Percentiles rank a stretch among this genome's conserved stretches.
These are phyloP conservation scores for Tulasnella sp. DNA, from an alignment of 768 basidiomycete species.

Conservation along the genomic window DNA sequence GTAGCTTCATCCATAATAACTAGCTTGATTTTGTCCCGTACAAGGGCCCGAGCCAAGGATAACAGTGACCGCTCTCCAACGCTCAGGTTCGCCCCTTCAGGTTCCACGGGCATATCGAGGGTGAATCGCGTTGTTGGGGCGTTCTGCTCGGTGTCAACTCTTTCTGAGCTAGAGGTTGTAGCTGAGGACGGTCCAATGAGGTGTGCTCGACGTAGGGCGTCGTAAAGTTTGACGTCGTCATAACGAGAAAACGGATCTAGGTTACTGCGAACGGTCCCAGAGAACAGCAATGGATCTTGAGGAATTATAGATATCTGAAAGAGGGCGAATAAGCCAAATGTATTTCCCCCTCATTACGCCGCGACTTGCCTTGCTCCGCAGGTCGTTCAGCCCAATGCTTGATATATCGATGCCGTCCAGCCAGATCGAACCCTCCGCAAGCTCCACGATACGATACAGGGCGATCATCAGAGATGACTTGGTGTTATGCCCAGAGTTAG, in stretches of 20 bases:
- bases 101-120: conserved; percentile 37
- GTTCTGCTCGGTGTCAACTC: background rate
- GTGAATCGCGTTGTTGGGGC: conserved; percentile 29
- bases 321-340: too few relatives aligned
- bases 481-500: too few relatives aligned
- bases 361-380: conserved; percentile 23
- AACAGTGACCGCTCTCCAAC: conserved; percentile 31
- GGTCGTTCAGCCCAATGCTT: conserved; percentile 34
- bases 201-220: conserved; percentile 36
- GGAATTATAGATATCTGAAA: conserved; percentile 29
- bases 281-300: conserved; percentile 31
- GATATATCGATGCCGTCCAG: conserved; percentile 39
- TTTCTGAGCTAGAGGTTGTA: background rate
- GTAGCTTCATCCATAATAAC: conserved; percentile 27
- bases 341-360: background rate
- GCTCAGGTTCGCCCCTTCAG: conserved; percentile 36
- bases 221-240: conserved; percentile 34
- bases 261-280: conserved; percentile 26
- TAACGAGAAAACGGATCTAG: conserved; percentile 35
- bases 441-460: conserved; percentile 36
- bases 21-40: conserved; percentile 33
- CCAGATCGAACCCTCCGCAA: conserved; percentile 34
- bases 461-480: conserved; percentile 35
- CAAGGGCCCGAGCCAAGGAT: conserved; percentile 25
- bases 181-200: conserved; percentile 24